Conservation (phyloP, 306 rosid species). For the Datisca glomerata region DNA sequence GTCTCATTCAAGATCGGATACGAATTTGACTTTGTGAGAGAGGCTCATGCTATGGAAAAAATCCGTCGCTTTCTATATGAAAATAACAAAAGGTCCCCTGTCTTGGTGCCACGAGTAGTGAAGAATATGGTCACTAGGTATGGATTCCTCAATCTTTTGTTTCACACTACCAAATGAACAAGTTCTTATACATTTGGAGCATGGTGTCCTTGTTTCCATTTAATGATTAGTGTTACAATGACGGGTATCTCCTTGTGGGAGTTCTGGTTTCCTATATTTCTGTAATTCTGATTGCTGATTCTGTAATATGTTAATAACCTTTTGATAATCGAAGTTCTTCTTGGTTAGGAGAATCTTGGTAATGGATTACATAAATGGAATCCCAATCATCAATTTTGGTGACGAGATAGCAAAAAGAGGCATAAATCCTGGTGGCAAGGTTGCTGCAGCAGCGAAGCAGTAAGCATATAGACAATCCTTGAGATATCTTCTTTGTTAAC, state of each 20-base stretch:
- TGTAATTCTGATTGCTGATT: conserved; percentile 5
- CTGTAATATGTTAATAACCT: conserved; percentile 10
- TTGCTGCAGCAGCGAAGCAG: conserved; percentile 80
- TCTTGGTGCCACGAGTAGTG: conserved; percentile 68
- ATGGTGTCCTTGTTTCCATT: too few relatives aligned
- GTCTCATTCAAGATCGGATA: conserved; percentile 66
- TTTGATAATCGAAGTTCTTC: conserved; percentile 16
- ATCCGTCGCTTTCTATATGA: conserved; percentile 53
- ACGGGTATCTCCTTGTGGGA: too few relatives aligned
- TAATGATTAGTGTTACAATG: too few relatives aligned
- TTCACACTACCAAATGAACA: too few relatives aligned
- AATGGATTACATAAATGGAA: conserved; percentile 87
- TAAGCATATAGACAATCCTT: conserved; percentile 34
- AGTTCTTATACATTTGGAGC: too few relatives aligned
- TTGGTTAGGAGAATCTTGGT: conserved; percentile 66
- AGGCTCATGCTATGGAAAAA: conserved; percentile 69
- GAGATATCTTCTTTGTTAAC: too few relatives aligned
- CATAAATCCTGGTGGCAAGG: conserved; percentile 58
- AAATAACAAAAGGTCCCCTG: conserved; percentile 64
- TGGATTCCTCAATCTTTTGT: conserved; percentile 7
- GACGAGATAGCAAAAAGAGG: conserved; percentile 91
- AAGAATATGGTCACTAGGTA: conserved; percentile 69
- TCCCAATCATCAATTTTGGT: conserved; percentile 87
- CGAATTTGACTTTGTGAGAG: conserved; percentile 90
- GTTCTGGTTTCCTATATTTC: background rate